Conservation (phyloP, 2,329 filamentous ascomycete species). For the Ophiostoma populinum region DNA sequence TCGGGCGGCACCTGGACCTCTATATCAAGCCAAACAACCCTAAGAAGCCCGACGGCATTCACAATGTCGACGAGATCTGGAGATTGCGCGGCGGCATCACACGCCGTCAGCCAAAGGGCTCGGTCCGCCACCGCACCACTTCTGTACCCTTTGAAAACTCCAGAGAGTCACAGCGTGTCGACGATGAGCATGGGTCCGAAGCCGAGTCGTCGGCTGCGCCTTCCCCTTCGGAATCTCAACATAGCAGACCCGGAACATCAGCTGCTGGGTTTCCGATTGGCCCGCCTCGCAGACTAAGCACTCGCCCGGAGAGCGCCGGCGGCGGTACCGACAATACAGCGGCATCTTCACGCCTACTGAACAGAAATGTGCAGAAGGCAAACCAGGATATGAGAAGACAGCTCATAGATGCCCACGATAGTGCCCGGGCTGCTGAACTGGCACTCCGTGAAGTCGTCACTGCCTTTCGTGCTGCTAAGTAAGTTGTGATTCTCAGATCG, state of each 20-base stretch:
- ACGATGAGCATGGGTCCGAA: conserved; percentile 25
- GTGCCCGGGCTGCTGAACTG: conserved; percentile 66
- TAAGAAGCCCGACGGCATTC: conserved; percentile 68
- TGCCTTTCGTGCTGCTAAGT: conserved; percentile 72
- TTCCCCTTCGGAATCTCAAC: neutral
- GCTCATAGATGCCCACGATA: conserved; percentile 55
- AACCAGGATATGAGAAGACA: conserved; percentile 48
- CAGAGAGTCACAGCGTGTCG: conserved; percentile 24
- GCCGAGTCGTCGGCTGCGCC: conserved; percentile 16
- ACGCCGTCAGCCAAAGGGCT: conserved; percentile 59
- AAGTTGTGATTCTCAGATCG: too few species aligned
- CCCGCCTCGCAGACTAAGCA: too few species aligned
- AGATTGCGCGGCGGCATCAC: conserved; percentile 75
- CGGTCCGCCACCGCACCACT: conserved; percentile 39
- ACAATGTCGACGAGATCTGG: conserved; percentile 77
- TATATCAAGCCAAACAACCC: conserved; percentile 92
- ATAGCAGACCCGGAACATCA: neutral
- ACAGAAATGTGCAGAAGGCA: conserved; percentile 35
- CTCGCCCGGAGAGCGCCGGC: too few species aligned
- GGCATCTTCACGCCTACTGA: conserved; percentile 28
- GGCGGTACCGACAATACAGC: too few species aligned
- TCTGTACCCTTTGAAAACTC: too few species aligned
- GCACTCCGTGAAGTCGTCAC: conserved; percentile 69
- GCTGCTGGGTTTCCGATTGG: neutral
- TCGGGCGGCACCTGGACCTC: conserved; percentile 83